Conservation (phyloP, 805 yeast species). For the Candida chilensis region DNA sequence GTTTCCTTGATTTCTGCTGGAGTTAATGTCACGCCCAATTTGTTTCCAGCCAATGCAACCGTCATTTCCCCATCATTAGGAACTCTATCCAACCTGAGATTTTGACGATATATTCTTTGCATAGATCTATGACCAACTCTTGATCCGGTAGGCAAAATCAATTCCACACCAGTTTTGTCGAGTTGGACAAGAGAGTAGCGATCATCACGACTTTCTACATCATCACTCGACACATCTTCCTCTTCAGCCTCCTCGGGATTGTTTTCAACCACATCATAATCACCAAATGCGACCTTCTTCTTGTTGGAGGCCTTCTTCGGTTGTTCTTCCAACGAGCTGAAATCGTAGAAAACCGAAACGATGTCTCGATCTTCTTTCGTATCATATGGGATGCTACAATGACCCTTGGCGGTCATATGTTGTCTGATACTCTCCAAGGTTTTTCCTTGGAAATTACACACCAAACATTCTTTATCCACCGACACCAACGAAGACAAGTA, state of each 20-base stretch:
- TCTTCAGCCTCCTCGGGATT: slow-evolving; percentile 8
- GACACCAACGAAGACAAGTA: slow-evolving; percentile 26
- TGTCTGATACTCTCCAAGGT: slow-evolving; percentile 30
- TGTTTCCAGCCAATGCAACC: too few species aligned
- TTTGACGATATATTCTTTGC: slow-evolving; percentile 65
- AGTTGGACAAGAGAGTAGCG: slow-evolving; percentile 24
- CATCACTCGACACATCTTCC: slow-evolving; percentile 6
- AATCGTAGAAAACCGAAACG: slow-evolving; percentile 27
- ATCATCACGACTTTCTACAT: slow-evolving; percentile 7
- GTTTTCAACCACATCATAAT: slow-evolving; percentile 7
- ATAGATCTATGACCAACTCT: slow-evolving; percentile 77
- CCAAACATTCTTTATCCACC: slow-evolving; percentile 31
- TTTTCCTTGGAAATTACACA: slow-evolving; percentile 33
- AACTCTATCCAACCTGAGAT: slow-evolving; percentile 36
- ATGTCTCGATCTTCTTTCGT: slow-evolving; percentile 23
- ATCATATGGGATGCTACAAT: slow-evolving; percentile 36
- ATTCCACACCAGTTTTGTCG: slow-evolving; percentile 54
- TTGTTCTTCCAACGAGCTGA: slow-evolving; percentile 11
- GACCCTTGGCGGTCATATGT: slow-evolving; percentile 33
- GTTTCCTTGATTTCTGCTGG: not conserved
- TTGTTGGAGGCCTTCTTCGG: slow-evolving; percentile 5
- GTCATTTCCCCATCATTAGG: slow-evolving; percentile 63
- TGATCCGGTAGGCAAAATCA: slow-evolving; percentile 70
- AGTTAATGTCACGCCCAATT: slow-evolving; percentile 6
- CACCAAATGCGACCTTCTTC: slow-evolving; percentile 17